Conservation (phyloP, 768 basidiomycete species). For the Leucocoprinus birnbaumii region DNA sequence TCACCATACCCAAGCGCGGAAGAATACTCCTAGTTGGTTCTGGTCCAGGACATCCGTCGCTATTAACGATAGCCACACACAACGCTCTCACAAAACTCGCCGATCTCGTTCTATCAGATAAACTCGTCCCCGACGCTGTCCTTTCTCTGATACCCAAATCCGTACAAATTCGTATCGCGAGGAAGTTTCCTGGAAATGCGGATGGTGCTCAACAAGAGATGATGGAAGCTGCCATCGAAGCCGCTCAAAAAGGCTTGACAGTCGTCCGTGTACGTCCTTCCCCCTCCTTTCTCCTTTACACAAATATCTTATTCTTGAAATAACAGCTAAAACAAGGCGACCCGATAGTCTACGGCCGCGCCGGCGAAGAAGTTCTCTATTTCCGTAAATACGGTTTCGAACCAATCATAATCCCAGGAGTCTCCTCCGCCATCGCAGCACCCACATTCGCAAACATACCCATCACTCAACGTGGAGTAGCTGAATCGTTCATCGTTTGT, state of each 20-base stretch:
- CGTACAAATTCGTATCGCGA: constrained; percentile 82
- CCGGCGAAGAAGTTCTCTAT: constrained; percentile 92
- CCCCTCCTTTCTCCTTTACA: neutral
- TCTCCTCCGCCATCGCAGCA: constrained; percentile 86
- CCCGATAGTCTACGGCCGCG: constrained; percentile 91
- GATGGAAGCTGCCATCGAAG: constrained; percentile 89
- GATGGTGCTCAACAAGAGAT: constrained; percentile 93
- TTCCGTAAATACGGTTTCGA: constrained; percentile 87
- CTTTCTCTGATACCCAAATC: constrained; percentile 76
- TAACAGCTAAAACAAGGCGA: constrained; percentile 93
- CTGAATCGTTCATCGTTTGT: constrained; percentile 86
- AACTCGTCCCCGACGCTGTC: constrained; percentile 89
- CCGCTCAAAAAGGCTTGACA: constrained; percentile 72
- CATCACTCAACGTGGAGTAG: constrained; percentile 92
- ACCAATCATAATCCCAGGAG: constrained; percentile 83
- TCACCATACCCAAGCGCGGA: constrained; percentile 41
- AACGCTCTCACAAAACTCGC: constrained; percentile 75
- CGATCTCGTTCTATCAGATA: constrained; percentile 91
- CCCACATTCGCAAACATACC: constrained; percentile 91
- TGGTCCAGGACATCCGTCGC: constrained; percentile 91
- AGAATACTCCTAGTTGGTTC: constrained; percentile 91
- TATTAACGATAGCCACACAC: constrained; percentile 88
- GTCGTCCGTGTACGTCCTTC: constrained; percentile 76
- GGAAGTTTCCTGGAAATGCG: constrained; percentile 97
- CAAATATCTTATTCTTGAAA: neutral